These are phyloP conservation scores for Apophysomyces variabilis DNA, from an alignment of 371 early-diverging fungal species.

Conservation along the genomic window DNA sequence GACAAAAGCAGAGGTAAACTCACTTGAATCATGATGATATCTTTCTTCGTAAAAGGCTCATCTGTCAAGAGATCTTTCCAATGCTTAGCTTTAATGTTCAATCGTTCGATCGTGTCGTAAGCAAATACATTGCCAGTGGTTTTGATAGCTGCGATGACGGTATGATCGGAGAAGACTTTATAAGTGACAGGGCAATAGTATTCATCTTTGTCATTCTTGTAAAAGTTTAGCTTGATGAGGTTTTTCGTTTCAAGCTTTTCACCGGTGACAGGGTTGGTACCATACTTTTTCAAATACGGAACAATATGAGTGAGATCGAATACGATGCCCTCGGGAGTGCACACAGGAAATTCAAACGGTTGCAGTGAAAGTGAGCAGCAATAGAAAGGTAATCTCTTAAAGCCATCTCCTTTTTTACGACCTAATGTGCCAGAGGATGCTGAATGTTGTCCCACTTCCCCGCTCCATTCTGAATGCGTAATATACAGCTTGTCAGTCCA, in stretches of 20 bases:
- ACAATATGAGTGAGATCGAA: constrained; percentile 89
- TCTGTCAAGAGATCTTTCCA: constrained; percentile 91
- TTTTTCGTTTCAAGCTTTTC: constrained; percentile 74
- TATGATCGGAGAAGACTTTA: constrained; percentile 84
- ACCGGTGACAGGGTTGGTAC: constrained; percentile 89
- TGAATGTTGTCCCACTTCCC: constrained; percentile 76
- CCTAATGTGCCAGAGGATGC: constrained; percentile 62
- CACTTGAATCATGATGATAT: constrained; percentile 87
- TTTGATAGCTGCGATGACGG: constrained; percentile 90
- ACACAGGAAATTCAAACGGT: constrained; percentile 88
- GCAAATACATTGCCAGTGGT: constrained; percentile 91
- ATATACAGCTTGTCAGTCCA: constrained; percentile 74
- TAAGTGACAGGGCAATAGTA: constrained; percentile 91
- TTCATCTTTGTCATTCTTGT: constrained; percentile 81
- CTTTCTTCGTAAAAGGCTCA: constrained; percentile 83
- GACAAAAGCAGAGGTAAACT: not conserved
- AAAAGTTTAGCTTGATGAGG: constrained; percentile 78
- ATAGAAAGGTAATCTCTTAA: constrained; percentile 80
- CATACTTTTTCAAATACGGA: constrained; percentile 85
- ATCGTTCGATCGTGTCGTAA: constrained; percentile 83
- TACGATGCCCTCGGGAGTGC: constrained; percentile 85
- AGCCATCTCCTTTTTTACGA: constrained; percentile 49
- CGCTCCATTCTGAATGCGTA: constrained; percentile 91
- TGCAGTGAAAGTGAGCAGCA: constrained; percentile 87
- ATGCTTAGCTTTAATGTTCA: constrained; percentile 84